phyloP scores from a whole-genome alignment of 1,284 basidiomycete species.

The Spongispora temasekensis region DNA sequence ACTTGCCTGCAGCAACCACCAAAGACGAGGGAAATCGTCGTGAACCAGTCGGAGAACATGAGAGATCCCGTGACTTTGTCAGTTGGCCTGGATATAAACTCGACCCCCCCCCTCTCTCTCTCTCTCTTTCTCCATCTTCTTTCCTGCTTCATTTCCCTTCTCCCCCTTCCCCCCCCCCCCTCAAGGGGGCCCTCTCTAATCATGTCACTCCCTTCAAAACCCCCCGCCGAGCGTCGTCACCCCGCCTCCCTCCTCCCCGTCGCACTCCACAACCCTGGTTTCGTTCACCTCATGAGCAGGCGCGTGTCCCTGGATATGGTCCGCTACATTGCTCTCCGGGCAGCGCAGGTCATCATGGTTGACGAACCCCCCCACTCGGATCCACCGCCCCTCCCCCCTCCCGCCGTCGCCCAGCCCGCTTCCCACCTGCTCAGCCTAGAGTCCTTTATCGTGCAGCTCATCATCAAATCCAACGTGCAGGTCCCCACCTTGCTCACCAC shows the following conservation, averaged over 20 bases:
- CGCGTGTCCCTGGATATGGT: slow-evolving; percentile 85
- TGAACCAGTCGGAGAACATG: slow-evolving; percentile 48
- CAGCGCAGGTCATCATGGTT: slow-evolving; percentile 64
- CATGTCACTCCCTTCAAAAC: slow-evolving; percentile 30
- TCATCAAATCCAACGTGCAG: slow-evolving; percentile 88
- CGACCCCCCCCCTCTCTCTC: background rate
- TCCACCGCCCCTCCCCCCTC: slow-evolving; percentile 42
- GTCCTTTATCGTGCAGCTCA: slow-evolving; percentile 85
- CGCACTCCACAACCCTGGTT: slow-evolving; percentile 70
- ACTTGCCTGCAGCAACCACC: slow-evolving; percentile 76
- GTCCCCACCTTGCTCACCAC: slow-evolving; percentile 91
- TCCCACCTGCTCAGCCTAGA: slow-evolving; percentile 72
- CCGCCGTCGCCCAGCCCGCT: slow-evolving; percentile 42
- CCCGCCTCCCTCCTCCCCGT: slow-evolving; percentile 72
- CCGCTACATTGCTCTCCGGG: slow-evolving; percentile 68
- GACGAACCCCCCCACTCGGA: slow-evolving; percentile 45
- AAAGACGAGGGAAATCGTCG: slow-evolving; percentile 69
- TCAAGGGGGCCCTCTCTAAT: slow-evolving; percentile 31
- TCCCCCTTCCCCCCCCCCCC: slow-evolving; percentile 18
- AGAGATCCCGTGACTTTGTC: slow-evolving; percentile 29
- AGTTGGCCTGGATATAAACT: slow-evolving; percentile 8
- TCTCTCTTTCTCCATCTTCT: background rate
- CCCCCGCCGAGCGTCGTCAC: slow-evolving; percentile 45
- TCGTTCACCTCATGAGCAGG: slow-evolving; percentile 77
- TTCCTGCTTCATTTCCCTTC: slow-evolving; percentile 20